phyloP scores from a whole-genome alignment of 2,329 filamentous ascomycete species.

The Colletotrichum sp. region DNA sequence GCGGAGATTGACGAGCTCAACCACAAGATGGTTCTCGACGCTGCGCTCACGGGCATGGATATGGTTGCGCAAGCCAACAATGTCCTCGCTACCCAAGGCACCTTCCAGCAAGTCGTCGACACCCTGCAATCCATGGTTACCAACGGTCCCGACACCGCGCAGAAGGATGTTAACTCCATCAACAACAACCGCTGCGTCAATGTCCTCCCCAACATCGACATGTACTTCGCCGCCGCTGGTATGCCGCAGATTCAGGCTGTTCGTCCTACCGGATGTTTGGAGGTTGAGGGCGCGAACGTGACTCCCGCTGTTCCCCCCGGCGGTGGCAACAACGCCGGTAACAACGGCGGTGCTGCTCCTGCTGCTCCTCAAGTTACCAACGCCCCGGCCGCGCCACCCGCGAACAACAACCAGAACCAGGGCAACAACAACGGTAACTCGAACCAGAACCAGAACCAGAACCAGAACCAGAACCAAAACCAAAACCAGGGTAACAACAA shows the following conservation, averaged over 20 bases:
- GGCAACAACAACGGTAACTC: background rate
- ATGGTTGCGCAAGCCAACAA: slow-evolving; percentile 21
- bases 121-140: slow-evolving; percentile 24
- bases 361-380: background rate
- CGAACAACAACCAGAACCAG: background rate
- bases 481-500: background rate
- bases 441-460: background rate
- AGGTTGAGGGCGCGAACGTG: slow-evolving; percentile 13
- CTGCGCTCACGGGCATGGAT: slow-evolving; percentile 11
- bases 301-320: slow-evolving; percentile 1
- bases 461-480: background rate
- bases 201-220: slow-evolving; percentile 27
- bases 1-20: slow-evolving; percentile 27
- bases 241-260: slow-evolving; percentile 10
- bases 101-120: slow-evolving; percentile 25
- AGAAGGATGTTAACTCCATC: slow-evolving; percentile 24
- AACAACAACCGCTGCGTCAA: slow-evolving; percentile 27
- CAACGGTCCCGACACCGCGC: slow-evolving; percentile 24
- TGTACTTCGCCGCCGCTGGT: slow-evolving; percentile 26
- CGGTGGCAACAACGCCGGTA: background rate
- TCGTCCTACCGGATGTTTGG: slow-evolving; percentile 25
- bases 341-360: background rate
- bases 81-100: slow-evolving; percentile 24
- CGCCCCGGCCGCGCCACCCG: background rate
- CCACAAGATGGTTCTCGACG: slow-evolving; percentile 26